These are phyloP conservation scores for Saccharomyces eubayanus DNA, from an alignment of 805 yeast genomes.

Conservation along the genomic window DNA sequence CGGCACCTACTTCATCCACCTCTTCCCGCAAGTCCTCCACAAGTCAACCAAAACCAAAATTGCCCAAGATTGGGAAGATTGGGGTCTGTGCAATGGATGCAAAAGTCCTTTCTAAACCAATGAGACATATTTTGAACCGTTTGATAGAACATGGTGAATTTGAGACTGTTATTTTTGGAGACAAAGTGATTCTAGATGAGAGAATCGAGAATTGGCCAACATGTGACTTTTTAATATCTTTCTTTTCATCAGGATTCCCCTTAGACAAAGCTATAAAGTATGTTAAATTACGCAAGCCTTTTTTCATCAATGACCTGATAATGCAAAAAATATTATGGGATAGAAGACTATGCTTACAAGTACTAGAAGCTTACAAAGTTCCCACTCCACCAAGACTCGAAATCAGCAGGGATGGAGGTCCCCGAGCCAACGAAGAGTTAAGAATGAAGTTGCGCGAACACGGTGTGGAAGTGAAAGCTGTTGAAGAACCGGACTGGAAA, in stretches of 20 bases:
- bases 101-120: conserved; percentile 91
- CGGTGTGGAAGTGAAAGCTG: conserved; percentile 42
- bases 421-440: conserved; percentile 65
- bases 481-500: conserved; percentile 67
- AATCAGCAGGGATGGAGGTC: conserved; percentile 95
- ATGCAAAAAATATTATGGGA: conserved; percentile 98
- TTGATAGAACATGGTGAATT: conserved; percentile 90
- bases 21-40: conserved; percentile 27
- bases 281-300: conserved; percentile 84
- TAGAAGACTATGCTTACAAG: conserved; percentile 73
- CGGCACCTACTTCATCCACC: conserved; percentile 18
- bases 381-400: conserved; percentile 85
- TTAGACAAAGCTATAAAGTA: conserved; percentile 89
- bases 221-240: conserved; percentile 88
- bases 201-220: conserved; percentile 96
- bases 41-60: conserved; percentile 29
- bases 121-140: conserved; percentile 80
- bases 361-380: conserved; percentile 73
- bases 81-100: conserved; percentile 99
- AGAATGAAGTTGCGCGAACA: conserved; percentile 48
- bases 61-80: conserved; percentile 78
- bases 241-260: conserved; percentile 95
- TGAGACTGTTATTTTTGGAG: conserved; percentile 94
- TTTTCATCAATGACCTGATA: conserved; percentile 74
- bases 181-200: conserved; percentile 91